phyloP scores from a whole-genome alignment of 345 rosid species.

The Bruguiera parviflora region DNA sequence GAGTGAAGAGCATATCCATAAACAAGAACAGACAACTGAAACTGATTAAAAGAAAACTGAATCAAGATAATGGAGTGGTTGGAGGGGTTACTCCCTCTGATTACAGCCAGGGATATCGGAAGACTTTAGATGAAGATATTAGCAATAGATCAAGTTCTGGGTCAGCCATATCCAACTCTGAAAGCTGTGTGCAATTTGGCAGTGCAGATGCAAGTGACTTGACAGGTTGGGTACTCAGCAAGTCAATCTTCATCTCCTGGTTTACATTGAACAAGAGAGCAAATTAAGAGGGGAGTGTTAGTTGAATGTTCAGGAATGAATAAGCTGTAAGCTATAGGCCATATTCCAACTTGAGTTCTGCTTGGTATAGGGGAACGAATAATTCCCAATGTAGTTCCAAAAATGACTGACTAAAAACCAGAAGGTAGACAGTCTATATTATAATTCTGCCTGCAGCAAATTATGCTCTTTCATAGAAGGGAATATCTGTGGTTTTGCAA shows the following conservation, averaged over 20 bases:
- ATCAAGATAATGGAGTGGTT: slow-evolving; percentile 42
- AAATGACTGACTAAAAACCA: no score
- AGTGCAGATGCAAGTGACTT: slow-evolving; percentile 80
- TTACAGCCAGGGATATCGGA: slow-evolving; percentile 48
- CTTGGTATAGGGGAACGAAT: neutral
- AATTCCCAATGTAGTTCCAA: no score
- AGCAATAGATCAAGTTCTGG: slow-evolving; percentile 99
- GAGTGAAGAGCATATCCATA: slow-evolving; percentile 52
- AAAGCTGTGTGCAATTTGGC: slow-evolving; percentile 89
- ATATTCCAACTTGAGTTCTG: neutral
- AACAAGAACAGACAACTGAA: slow-evolving; percentile 62
- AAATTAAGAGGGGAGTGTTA: neutral
- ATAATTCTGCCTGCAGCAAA: neutral
- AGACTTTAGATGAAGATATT: slow-evolving; percentile 67
- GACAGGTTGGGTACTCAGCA: slow-evolving; percentile 55
- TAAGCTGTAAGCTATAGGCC: slow-evolving; percentile 4
- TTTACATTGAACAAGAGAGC: slow-evolving; percentile 2
- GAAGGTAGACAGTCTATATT: neutral
- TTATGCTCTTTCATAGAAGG: neutral
- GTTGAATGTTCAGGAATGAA: neutral
- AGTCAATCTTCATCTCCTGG: neutral
- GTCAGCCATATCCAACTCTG: slow-evolving; percentile 91
- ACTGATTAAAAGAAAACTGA: slow-evolving; percentile 67
- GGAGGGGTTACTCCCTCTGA: slow-evolving; percentile 40
- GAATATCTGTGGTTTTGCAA: neutral